Conservation (phyloP, 2,329 filamentous ascomycete genomes). For the Penicillium sp. region DNA sequence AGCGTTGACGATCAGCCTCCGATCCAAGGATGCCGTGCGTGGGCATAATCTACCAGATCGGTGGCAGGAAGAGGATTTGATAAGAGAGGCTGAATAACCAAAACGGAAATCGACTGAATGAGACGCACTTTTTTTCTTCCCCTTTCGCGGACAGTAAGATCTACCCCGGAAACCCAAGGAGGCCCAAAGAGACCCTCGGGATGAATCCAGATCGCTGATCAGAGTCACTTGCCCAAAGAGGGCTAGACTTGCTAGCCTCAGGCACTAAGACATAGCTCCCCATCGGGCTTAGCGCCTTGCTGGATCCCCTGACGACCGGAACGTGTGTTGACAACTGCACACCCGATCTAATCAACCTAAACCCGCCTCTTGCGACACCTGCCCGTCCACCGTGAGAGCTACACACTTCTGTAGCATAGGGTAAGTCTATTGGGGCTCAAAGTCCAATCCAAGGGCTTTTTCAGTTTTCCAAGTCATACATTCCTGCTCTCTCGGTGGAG, state of each 20-base stretch:
- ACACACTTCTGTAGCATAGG: constrained; percentile 3
- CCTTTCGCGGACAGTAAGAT: background rate
- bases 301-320: constrained; percentile 25
- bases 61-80: constrained; percentile 6
- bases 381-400: constrained; percentile 19
- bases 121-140: background rate
- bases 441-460: background rate
- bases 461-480: background rate
- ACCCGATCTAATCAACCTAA: constrained; percentile 21
- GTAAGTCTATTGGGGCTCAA: constrained; percentile 11
- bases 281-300: constrained; percentile 9
- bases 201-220: constrained; percentile 20
- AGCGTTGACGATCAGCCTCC: constrained; percentile 23
- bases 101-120: background rate
- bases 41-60: constrained; percentile 29
- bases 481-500: constrained; percentile 18
- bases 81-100: background rate
- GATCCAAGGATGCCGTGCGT: constrained; percentile 34
- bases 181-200: constrained; percentile 11
- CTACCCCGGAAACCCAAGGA: constrained; percentile 12
- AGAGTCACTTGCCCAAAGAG: constrained; percentile 5
- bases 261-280: background rate
- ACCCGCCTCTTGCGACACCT: constrained; percentile 13
- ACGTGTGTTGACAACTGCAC: constrained; percentile 19
- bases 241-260: background rate